Evolutionary conservation across 2,329 filamentous ascomycete genomes (phyloP).

Genomic region (Curvularia sp.): DNA sequence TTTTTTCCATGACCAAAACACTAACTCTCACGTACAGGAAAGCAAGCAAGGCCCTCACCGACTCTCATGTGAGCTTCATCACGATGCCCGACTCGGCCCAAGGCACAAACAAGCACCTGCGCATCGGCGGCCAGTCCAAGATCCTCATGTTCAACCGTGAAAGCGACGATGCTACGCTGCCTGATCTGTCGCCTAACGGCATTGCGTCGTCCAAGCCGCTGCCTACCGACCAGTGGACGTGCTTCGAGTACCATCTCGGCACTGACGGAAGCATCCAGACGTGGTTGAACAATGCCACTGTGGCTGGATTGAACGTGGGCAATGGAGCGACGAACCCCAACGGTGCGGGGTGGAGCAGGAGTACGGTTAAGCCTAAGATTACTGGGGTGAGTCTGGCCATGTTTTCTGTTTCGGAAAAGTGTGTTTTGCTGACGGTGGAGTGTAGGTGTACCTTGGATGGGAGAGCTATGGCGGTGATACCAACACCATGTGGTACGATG

Average conservation of each 20-base stretch:
- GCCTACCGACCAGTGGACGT: conserved; percentile 62
- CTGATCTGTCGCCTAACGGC: conserved; percentile 66
- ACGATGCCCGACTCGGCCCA: conserved; percentile 68
- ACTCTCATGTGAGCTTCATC: conserved; percentile 68
- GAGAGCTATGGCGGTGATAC: conserved; percentile 67
- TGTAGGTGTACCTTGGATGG: conserved; percentile 65
- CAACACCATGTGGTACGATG: conserved; percentile 71
- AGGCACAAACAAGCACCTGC: conserved; percentile 65
- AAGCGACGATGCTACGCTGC: conserved; percentile 67
- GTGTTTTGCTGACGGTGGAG: neutral
- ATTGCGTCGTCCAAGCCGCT: conserved; percentile 63
- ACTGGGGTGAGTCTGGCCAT: conserved; percentile 45
- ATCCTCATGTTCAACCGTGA: conserved; percentile 72
- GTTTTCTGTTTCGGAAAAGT: neutral
- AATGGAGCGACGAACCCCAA: conserved; percentile 60
- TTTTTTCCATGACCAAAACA: neutral
- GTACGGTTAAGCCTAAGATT: conserved; percentile 60
- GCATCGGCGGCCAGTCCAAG: conserved; percentile 66
- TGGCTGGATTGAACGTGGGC: conserved; percentile 61
- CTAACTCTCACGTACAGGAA: conserved; percentile 53
- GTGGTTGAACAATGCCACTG: conserved; percentile 63
- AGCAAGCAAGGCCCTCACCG: conserved; percentile 64
- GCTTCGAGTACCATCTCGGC: conserved; percentile 68
- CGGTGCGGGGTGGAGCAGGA: conserved; percentile 62
- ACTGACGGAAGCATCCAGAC: conserved; percentile 67